These are phyloP conservation scores for Orychophragmus violaceus DNA, from an alignment of 345 rosid genomes.

Conservation along the genomic window DNA sequence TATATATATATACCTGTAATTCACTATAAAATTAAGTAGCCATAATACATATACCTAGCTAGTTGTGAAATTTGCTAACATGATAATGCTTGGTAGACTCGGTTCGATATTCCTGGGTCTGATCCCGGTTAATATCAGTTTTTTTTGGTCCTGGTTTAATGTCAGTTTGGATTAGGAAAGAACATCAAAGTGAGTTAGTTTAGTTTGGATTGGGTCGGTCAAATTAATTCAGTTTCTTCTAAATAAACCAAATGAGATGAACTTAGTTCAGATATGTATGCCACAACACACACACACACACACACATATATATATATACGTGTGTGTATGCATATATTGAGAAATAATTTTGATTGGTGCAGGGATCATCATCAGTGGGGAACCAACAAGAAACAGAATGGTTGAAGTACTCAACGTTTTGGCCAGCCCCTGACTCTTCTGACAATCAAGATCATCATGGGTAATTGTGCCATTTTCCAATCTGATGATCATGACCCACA, in stretches of 20 bases:
- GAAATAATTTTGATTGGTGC: conserved; percentile 29
- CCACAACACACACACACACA: neutral
- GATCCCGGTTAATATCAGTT: neutral
- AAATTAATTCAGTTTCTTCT: neutral
- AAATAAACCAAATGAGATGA: neutral
- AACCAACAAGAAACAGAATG: conserved; percentile 95
- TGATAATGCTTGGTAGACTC: neutral
- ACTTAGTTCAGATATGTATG: neutral
- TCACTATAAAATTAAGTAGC: neutral
- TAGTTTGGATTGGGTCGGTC: neutral
- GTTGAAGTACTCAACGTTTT: conserved; percentile 93
- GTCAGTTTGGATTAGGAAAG: neutral
- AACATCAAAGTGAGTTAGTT: neutral
- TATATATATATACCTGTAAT: neutral
- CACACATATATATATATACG: neutral
- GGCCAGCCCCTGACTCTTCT: conserved; percentile 82
- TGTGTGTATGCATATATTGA: neutral
- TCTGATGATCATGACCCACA: conserved; percentile 19
- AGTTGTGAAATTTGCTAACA: neutral
- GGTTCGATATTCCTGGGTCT: neutral
- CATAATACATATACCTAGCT: neutral
- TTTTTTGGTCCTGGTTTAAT: too few relatives aligned
- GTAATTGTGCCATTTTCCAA: conserved; percentile 40
- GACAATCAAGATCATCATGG: conserved; percentile 95
- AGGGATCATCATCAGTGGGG: conserved; percentile 78